Evolutionary conservation across 1,139 yeast species (phyloP).

Genomic region (Hansenula lynferdii): DNA sequence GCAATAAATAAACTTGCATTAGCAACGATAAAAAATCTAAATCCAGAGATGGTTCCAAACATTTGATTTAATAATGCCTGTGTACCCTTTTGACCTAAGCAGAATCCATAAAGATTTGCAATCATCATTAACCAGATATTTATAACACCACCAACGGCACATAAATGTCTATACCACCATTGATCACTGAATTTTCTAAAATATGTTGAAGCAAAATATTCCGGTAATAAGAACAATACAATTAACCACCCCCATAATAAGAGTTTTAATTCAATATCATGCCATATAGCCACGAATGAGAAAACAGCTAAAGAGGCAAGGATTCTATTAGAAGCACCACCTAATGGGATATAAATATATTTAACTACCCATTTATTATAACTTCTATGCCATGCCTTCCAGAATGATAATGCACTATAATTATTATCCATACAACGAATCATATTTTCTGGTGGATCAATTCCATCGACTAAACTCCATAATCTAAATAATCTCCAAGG

Average conservation of each 20-base stretch:
- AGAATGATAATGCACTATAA: slow-evolving; percentile 86
- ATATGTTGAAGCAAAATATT: slow-evolving; percentile 54
- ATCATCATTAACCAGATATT: slow-evolving; percentile 99
- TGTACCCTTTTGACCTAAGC: slow-evolving; percentile 87
- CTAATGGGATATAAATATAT: slow-evolving; percentile 81
- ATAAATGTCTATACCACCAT: slow-evolving; percentile 76
- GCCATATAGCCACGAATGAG: slow-evolving; percentile 98
- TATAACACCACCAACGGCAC: slow-evolving; percentile 82
- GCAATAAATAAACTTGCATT: slow-evolving; percentile 73
- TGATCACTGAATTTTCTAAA: slow-evolving; percentile 36
- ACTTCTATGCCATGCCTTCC: slow-evolving; percentile 99
- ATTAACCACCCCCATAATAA: slow-evolving; percentile 96
- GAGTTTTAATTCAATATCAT: slow-evolving; percentile 83
- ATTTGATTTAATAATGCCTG: slow-evolving; percentile 59
- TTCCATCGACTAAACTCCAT: slow-evolving; percentile 88
- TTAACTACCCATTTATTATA: slow-evolving; percentile 87
- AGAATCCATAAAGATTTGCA: slow-evolving; percentile 92
- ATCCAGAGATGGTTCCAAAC: slow-evolving; percentile 66
- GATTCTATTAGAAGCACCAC: slow-evolving; percentile 69
- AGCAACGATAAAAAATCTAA: slow-evolving; percentile 59
- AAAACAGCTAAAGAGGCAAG: slow-evolving; percentile 83
- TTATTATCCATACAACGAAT: slow-evolving; percentile 93
- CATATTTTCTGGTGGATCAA: slow-evolving; percentile 98
- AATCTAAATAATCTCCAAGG: slow-evolving; percentile 96
- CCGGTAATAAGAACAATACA: slow-evolving; percentile 87